A percentile compares a stretch with the other conserved stretches of the same genome.
phyloP scores from a whole-genome alignment of 768 basidiomycete genomes.

The Suillus subluteus region DNA sequence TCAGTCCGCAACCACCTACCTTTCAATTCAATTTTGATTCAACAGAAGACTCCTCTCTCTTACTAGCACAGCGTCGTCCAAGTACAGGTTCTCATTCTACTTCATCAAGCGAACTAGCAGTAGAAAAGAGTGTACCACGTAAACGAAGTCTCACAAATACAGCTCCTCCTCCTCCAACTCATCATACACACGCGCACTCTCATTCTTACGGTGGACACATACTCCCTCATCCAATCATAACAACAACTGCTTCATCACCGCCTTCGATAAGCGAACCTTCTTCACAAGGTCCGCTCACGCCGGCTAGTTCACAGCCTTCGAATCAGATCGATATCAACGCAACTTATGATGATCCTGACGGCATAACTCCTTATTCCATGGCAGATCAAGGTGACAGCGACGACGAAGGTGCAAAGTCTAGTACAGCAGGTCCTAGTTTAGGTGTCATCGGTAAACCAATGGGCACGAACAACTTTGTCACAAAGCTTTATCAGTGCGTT shows the following conservation, averaged over 20 bases:
- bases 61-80: conserved; percentile 38
- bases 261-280: conserved; percentile 27
- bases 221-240: conserved; percentile 35
- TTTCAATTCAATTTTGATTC: conserved; percentile 57
- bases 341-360: conserved; percentile 65
- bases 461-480: conserved; percentile 80
- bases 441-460: conserved; percentile 68
- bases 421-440: conserved; percentile 42
- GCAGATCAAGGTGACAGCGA: conserved; percentile 21
- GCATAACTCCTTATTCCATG: conserved; percentile 35
- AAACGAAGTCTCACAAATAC: conserved; percentile 66
- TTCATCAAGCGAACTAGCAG: conserved; percentile 49
- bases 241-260: conserved; percentile 34
- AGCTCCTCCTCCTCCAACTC: conserved; percentile 23
- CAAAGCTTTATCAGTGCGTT: conserved; percentile 83
- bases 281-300: conserved; percentile 29
- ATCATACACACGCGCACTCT: conserved; percentile 29
- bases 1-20: conserved; percentile 45
- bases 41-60: conserved; percentile 30
- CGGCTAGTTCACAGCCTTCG: conserved; percentile 18
- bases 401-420: conserved; percentile 17
- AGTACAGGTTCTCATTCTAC: conserved; percentile 41
- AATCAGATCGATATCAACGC: conserved; percentile 35
- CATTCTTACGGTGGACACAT: conserved; percentile 26
- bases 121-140: conserved; percentile 59